Evolutionary conservation across 805 yeast species (phyloP).

Genomic region (Danielia reshetovae): DNA sequence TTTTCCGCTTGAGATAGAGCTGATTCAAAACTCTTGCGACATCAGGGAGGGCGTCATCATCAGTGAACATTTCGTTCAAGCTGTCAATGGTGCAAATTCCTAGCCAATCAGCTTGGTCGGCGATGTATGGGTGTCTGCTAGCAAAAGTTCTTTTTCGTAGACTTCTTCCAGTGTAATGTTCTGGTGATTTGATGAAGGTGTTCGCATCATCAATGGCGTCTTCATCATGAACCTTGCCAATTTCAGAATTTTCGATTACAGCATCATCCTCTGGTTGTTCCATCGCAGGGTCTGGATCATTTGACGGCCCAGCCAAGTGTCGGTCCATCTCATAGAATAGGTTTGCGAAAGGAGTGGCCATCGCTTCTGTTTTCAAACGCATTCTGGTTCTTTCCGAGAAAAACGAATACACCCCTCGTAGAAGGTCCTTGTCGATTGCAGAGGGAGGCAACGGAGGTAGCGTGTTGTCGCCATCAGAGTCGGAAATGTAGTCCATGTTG

Average conservation of each 20-base stretch:
- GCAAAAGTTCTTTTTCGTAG: slow-evolving; percentile 40
- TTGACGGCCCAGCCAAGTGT: not conserved
- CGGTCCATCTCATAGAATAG: slow-evolving; percentile 3
- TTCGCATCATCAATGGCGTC: not conserved
- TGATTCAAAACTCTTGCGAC: slow-evolving; percentile 35
- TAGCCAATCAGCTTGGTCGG: slow-evolving; percentile 43
- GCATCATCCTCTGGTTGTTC: not conserved
- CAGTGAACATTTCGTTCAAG: slow-evolving; percentile 36
- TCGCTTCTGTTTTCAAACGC: slow-evolving; percentile 11
- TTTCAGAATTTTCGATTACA: not conserved
- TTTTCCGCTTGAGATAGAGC: slow-evolving; percentile 27
- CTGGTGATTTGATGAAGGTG: not conserved
- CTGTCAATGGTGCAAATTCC: slow-evolving; percentile 33
- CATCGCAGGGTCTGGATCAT: not conserved
- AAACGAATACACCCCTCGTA: slow-evolving; percentile 7
- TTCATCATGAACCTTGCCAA: not conserved
- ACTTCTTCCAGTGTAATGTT: slow-evolving; percentile 15
- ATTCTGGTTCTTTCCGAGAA: slow-evolving; percentile 9
- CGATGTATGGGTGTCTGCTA: slow-evolving; percentile 41
- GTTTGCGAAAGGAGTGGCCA: slow-evolving; percentile 6
- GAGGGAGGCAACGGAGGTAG: slow-evolving; percentile 11
- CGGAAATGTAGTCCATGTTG: slow-evolving; percentile 14
- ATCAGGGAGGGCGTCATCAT: slow-evolving; percentile 24
- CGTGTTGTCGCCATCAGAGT: slow-evolving; percentile 18
- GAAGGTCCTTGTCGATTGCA: slow-evolving; percentile 10